These are phyloP conservation scores for Fusarium nygamai DNA, from an alignment of 2,329 filamentous ascomycete species.

Conservation along the genomic window DNA sequence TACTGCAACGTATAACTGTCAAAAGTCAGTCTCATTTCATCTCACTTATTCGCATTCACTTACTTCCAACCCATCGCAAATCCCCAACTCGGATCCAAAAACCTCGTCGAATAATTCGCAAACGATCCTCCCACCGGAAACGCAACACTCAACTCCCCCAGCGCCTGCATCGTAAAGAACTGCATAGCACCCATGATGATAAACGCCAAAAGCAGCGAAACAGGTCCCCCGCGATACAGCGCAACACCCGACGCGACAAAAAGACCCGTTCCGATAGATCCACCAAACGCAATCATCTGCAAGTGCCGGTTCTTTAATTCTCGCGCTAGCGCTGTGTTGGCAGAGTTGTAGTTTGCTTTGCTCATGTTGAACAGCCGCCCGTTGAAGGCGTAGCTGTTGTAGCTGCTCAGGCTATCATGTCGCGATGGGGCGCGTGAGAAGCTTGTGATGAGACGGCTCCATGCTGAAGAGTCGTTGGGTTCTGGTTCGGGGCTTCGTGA, in stretches of 20 bases:
- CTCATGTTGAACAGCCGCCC: slow-evolving; percentile 61
- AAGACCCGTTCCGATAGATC: slow-evolving; percentile 86
- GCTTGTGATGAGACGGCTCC: slow-evolving; percentile 18
- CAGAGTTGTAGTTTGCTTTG: slow-evolving; percentile 75
- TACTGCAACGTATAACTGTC: slow-evolving; percentile 83
- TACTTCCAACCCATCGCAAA: slow-evolving; percentile 96
- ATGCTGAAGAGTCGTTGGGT: neutral
- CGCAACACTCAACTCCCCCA: slow-evolving; percentile 89
- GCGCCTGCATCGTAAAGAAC: slow-evolving; percentile 88
- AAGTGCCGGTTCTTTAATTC: slow-evolving; percentile 80
- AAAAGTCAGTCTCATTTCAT: neutral
- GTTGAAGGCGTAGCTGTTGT: slow-evolving; percentile 15
- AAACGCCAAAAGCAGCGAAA: slow-evolving; percentile 79
- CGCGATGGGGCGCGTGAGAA: slow-evolving; percentile 26
- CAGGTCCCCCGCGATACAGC: slow-evolving; percentile 77
- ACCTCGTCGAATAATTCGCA: slow-evolving; percentile 89
- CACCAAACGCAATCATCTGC: slow-evolving; percentile 66
- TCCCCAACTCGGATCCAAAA: slow-evolving; percentile 94
- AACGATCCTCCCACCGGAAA: slow-evolving; percentile 94
- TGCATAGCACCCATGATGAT: slow-evolving; percentile 83
- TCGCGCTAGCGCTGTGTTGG: slow-evolving; percentile 77
- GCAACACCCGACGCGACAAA: slow-evolving; percentile 87
- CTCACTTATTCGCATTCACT: neutral
- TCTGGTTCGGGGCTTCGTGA: neutral
- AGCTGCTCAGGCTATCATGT: slow-evolving; percentile 17